A percentile compares a stretch with the other conserved stretches of the same genome.
Evolutionary conservation across 441 rosid species (phyloP).

Genomic region (Gossypium gossypioides): DNA sequence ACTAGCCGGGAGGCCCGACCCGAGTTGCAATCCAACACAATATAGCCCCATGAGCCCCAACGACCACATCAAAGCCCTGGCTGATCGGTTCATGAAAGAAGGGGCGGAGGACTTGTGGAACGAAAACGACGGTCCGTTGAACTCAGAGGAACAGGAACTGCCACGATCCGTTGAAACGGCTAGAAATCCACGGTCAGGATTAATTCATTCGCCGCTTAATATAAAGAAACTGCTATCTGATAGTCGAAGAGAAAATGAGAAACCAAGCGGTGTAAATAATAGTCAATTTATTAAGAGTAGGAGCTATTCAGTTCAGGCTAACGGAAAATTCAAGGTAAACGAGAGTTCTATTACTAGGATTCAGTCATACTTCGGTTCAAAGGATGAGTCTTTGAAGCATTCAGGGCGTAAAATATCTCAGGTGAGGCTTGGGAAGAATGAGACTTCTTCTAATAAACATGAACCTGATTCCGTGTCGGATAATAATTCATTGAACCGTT

Average conservation of each 20-base stretch:
- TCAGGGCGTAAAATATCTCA: background rate
- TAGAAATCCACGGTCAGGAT: constrained; percentile 17
- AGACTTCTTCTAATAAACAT: constrained; percentile 46
- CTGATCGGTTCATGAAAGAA: constrained; percentile 79
- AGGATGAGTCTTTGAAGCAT: background rate
- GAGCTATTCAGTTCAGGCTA: constrained; percentile 40
- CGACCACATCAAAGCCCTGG: constrained; percentile 61
- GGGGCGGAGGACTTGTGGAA: constrained; percentile 95
- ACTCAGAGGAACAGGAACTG: constrained; percentile 19
- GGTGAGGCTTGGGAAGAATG: constrained; percentile 35
- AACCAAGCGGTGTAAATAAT: constrained; percentile 3
- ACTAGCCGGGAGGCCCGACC: constrained; percentile 28
- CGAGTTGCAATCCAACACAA: background rate
- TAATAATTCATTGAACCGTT: constrained; percentile 21
- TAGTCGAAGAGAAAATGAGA: constrained; percentile 14
- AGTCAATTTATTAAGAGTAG: constrained; percentile 24
- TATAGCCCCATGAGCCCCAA: constrained; percentile 51
- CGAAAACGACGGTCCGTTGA: constrained; percentile 62
- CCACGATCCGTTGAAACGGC: constrained; percentile 2
- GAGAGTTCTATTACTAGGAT: constrained; percentile 26
- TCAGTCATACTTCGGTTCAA: constrained; percentile 5
- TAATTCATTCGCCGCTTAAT: constrained; percentile 36
- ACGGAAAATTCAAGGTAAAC: constrained; percentile 23
- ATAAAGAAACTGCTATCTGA: constrained; percentile 33
- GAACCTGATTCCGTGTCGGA: constrained; percentile 26